These are phyloP conservation scores for Magnaporthiopsis incrustans DNA, from an alignment of 2,329 filamentous ascomycete species.

Conservation along the genomic window DNA sequence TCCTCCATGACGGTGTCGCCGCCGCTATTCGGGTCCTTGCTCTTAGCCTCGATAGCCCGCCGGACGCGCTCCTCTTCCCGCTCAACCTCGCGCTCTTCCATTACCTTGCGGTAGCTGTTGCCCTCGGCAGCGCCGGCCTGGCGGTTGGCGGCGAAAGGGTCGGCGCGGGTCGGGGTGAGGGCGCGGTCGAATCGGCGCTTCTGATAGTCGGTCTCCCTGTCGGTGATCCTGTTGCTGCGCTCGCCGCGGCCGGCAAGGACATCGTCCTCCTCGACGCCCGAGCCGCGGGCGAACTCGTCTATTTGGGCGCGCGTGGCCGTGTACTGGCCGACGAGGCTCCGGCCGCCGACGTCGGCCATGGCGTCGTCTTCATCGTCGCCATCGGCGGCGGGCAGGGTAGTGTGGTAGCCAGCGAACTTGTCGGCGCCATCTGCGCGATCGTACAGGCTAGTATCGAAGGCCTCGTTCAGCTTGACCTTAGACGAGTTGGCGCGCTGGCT, in stretches of 20 bases:
- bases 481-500: constrained; percentile 76
- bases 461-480: constrained; percentile 86
- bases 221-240: constrained; percentile 82
- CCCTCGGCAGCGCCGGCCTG: constrained; percentile 63
- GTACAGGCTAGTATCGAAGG: constrained; percentile 83
- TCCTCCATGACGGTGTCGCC: constrained; percentile 43
- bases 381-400: constrained; percentile 73
- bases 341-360: constrained; percentile 64
- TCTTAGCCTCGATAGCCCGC: constrained; percentile 70
- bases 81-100: constrained; percentile 85
- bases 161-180: constrained; percentile 76
- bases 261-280: constrained; percentile 86
- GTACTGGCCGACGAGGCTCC: constrained; percentile 86
- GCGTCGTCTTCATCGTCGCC: constrained; percentile 74
- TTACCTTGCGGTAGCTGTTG: constrained; percentile 79
- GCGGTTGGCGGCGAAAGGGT: constrained; percentile 73
- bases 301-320: constrained; percentile 88
- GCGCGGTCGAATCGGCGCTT: constrained; percentile 86
- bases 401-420: constrained; percentile 84
- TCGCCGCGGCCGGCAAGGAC: constrained; percentile 74
- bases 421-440: constrained; percentile 62
- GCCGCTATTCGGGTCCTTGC: constrained; percentile 49
- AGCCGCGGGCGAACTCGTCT: constrained; percentile 82
- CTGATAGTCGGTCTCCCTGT: constrained; percentile 95
- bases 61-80: constrained; percentile 85